phyloP scores from a whole-genome alignment of 1,284 basidiomycete species.

The Leccinum laetum region DNA sequence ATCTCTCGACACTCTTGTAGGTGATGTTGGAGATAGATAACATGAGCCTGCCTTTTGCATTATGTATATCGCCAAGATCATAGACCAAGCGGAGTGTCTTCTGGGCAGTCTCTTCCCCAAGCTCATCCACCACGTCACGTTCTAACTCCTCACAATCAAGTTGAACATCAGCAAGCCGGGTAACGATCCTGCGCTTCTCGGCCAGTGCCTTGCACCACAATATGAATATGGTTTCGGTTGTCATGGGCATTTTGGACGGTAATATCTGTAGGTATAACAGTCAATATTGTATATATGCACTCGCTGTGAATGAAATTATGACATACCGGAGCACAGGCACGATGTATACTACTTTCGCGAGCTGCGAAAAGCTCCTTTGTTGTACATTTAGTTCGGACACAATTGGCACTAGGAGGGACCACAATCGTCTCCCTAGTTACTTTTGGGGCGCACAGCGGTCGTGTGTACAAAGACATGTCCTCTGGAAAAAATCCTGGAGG shows the following conservation, averaged over 20 bases:
- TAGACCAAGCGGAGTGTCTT: no score
- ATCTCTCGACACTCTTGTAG: background rate
- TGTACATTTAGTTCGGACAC: background rate
- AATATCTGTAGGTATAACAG: background rate
- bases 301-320: no score
- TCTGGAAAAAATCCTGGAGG: conserved; percentile 6
- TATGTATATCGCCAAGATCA: no score
- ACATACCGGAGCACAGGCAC: conserved; percentile 2
- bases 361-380: background rate
- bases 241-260: background rate
- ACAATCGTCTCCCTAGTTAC: background rate
- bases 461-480: conserved; percentile 3
- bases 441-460: background rate
- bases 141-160: conserved; percentile 5
- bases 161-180: conserved; percentile 2
- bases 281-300: background rate
- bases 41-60: no score
- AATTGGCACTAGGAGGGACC: background rate
- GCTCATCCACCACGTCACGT: background rate
- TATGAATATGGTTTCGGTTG: background rate
- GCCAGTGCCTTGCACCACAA: background rate
- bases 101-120: conserved; percentile 1
- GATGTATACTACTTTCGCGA: background rate
- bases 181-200: background rate
- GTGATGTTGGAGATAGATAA: no score